Percentiles rank a stretch among this genome's conserved stretches.
These are phyloP conservation scores for Castanea sativa DNA, from an alignment of 306 rosid species.

Conservation along the genomic window DNA sequence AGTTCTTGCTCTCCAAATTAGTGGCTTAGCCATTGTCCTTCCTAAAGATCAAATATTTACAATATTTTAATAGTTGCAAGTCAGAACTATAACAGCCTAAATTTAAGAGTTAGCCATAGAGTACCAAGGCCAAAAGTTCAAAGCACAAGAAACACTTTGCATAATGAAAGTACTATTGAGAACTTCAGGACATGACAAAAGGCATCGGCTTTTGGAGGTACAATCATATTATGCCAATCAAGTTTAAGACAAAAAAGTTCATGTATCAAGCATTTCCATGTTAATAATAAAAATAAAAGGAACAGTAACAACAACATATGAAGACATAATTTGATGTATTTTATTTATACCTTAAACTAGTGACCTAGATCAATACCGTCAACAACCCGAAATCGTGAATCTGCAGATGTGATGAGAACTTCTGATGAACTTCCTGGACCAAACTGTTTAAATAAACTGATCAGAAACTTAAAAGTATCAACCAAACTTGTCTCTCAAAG, in stretches of 20 bases:
- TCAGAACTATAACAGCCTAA: not conserved
- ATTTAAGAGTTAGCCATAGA: not conserved
- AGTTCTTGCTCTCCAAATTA: not conserved
- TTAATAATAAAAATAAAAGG: not conserved
- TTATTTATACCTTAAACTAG: conserved; percentile 75
- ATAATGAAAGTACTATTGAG: not conserved
- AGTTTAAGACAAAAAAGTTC: not conserved
- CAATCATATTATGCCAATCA: not conserved
- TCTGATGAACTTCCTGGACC: conserved; percentile 96
- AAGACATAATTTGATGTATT: conserved; percentile 1
- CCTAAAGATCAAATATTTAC: not conserved
- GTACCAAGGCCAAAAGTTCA: not conserved
- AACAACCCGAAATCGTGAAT: conserved; percentile 91
- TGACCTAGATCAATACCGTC: conserved; percentile 81
- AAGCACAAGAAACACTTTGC: not conserved
- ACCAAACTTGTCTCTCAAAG: conserved; percentile 16
- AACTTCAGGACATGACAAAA: not conserved
- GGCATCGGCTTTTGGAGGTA: not conserved
- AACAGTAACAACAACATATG: not conserved
- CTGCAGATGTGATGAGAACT: conserved; percentile 90
- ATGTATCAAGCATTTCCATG: not conserved
- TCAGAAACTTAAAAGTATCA: conserved; percentile 32
- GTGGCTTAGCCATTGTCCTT: not conserved
- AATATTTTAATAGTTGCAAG: not conserved
- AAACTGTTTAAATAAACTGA: conserved; percentile 64